Percentiles rank a stretch among this genome's conserved stretches.
Evolutionary conservation across 2,329 filamentous ascomycete species (phyloP).

Genomic region (Xylariaceae sp.): DNA sequence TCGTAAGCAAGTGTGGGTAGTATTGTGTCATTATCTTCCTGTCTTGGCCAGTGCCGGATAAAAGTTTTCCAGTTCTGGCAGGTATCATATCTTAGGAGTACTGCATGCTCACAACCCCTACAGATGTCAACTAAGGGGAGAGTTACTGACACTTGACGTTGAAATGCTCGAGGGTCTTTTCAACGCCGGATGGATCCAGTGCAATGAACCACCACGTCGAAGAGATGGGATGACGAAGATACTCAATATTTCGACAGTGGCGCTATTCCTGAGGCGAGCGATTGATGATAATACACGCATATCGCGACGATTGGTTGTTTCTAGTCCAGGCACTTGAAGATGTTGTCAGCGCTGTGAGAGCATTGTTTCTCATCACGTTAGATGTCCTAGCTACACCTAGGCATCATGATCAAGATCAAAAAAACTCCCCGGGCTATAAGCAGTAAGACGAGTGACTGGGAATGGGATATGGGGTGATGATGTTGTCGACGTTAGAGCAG

Average conservation of each 20-base stretch:
- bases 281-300: conserved; percentile 11
- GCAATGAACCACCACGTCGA: not conserved
- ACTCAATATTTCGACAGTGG: not conserved
- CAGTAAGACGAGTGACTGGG: not conserved
- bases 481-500: not conserved
- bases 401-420: conserved; percentile 1
- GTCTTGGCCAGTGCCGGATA: too few relatives aligned
- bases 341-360: not conserved
- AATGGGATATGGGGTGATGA: not conserved
- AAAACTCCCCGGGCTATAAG: not conserved
- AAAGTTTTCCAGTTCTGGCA: too few relatives aligned
- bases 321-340: not conserved
- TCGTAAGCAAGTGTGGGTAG: not conserved
- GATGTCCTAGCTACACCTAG: not conserved
- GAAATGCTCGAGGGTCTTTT: too few relatives aligned
- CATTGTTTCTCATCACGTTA: not conserved
- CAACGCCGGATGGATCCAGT: not conserved
- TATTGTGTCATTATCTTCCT: not conserved
- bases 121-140: too few relatives aligned
- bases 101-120: too few relatives aligned
- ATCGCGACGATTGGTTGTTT: not conserved
- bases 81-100: not conserved
- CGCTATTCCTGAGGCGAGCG: not conserved
- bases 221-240: not conserved
- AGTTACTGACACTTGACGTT: too few relatives aligned